Conservation (phyloP, 768 basidiomycete species). For the Suillus sp. region DNA sequence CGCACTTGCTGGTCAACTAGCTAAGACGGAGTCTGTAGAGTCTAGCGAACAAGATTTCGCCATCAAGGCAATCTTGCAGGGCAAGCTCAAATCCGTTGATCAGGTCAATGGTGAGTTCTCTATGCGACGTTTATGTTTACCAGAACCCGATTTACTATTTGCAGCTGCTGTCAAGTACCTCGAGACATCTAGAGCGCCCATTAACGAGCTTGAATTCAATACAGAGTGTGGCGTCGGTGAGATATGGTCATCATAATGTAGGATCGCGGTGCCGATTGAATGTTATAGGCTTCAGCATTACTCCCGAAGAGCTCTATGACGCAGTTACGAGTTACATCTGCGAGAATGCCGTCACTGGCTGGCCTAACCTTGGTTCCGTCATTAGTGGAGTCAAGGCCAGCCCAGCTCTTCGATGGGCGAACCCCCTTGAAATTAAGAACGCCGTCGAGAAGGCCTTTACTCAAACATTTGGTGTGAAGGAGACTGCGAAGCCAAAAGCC, state of each 20-base stretch:
- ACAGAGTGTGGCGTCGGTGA: conserved; percentile 84
- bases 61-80: conserved; percentile 68
- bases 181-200: conserved; percentile 57
- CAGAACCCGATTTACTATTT: conserved; percentile 12
- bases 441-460: conserved; percentile 70
- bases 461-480: conserved; percentile 73
- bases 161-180: conserved; percentile 67
- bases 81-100: conserved; percentile 75
- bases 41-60: conserved; percentile 61
- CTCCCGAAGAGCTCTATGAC: conserved; percentile 58
- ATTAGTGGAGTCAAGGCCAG: conserved; percentile 64
- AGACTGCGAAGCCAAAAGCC: conserved; percentile 60
- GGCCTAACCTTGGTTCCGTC: conserved; percentile 71
- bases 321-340: conserved; percentile 60
- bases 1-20: conserved; percentile 61
- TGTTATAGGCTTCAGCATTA: conserved; percentile 73
- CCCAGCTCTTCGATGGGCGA: conserved; percentile 78
- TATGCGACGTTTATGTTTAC: conserved; percentile 2
- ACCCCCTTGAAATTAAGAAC: conserved; percentile 81
- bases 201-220: conserved; percentile 73
- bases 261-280: conserved; percentile 9
- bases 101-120: conserved; percentile 76
- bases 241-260: conserved; percentile 30
- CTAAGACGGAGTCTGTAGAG: conserved; percentile 54
- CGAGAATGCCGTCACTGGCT: conserved; percentile 60